Evolutionary conservation across 2,329 filamentous ascomycete genomes (phyloP), one percentile per base, ranked within the genome.

Genomic region (Coniochaeta prunicola): DNA sequence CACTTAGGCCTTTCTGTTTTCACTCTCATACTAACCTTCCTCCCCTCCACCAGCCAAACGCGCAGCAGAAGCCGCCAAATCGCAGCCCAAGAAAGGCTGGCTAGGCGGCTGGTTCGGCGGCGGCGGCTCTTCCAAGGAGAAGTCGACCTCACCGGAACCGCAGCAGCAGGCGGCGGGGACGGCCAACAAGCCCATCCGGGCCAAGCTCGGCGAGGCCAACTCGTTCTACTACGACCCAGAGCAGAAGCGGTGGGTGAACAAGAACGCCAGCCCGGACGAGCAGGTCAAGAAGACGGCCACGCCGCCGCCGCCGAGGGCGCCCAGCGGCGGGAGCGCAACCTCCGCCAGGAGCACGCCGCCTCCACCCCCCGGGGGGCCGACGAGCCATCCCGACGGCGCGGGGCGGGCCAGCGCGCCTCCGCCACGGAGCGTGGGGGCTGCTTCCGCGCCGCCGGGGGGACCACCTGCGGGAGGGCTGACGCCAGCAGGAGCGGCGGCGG

Each of bases 221-320:
- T 91, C 87, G 53, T 97, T 99, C 73, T 88, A 93, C 65, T 99
- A 94, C 68, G 94, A 99, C 69, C 89, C 92, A 2, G 90, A 97
- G n/a, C 82, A 96, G 57, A 96, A 96, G 78, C 92, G 94, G 71
- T 99, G 96, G 96, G 81, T 99, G 71, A 97, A 99, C 78, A 97
- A 97, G 79, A 97, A 96, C 71, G 85, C 85, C 12, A 87, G 87
- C 13, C 82, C 84, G 8, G 87, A 89, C 58, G 83, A 82, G 48
- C 76, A 76, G 9, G 77, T 81, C 28, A 77, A 82, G 3, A 82
- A 85, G 63, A 86, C 86, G 1, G 86, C 92, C 0, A 90, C 93
- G 1, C 92, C 94, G 1, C 92, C 92, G 4, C 92, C 92, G 4
- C 92, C 92, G 0, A 86, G 82, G 65, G 81, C 6, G 2, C 33